Percentiles rank a stretch among this genome's conserved stretches.
phyloP scores from a whole-genome alignment of 2,329 filamentous ascomycete genomes.

The Fusarium napiforme region DNA sequence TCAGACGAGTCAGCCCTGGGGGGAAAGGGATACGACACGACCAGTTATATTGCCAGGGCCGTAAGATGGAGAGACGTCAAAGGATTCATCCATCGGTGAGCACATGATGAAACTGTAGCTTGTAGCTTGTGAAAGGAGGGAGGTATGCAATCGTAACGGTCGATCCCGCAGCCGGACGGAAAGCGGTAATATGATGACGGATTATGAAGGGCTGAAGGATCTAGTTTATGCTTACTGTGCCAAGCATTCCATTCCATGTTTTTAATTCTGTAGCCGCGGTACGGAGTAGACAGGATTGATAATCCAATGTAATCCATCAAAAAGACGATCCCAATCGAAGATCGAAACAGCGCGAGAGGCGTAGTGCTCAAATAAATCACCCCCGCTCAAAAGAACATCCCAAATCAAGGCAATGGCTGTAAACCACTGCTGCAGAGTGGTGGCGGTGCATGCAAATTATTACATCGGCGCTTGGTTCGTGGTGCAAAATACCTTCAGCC shows the following conservation, averaged over 20 bases:
- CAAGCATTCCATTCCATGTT: not conserved
- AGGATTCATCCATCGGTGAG: not conserved
- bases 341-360: not conserved
- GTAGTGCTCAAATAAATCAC: not conserved
- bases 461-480: not conserved
- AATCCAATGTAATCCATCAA: not conserved
- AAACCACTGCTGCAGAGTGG: not conserved
- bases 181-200: not conserved
- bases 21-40: not conserved
- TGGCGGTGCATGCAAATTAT: constrained; percentile 13
- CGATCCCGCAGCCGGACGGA: constrained; percentile 5
- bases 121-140: not conserved
- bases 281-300: not conserved
- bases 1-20: constrained; percentile 15
- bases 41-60: constrained; percentile 4
- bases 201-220: constrained; percentile 8
- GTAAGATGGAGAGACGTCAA: not conserved
- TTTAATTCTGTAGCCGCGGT: not conserved
- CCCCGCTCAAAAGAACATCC: not conserved
- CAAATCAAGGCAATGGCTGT: not conserved
- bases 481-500: constrained; percentile 7
- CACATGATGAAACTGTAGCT: constrained; percentile 7
- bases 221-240: constrained; percentile 3
- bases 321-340: constrained; percentile 7
- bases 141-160: not conserved